phyloP scores from a whole-genome alignment of 169 alveolate species.

The Neospora caninum region DNA sequence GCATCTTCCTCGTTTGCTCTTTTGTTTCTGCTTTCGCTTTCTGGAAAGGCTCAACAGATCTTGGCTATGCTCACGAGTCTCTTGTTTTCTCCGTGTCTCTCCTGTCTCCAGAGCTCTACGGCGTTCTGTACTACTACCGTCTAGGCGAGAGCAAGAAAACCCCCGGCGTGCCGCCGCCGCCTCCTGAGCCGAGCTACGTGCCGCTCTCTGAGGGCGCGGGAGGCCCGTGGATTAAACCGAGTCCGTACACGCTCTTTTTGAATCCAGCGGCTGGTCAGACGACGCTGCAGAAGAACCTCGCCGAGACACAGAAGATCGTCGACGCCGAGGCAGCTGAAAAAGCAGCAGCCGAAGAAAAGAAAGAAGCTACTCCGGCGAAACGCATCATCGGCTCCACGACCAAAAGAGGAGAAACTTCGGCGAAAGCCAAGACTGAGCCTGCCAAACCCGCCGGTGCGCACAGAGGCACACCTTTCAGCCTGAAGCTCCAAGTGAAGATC shows the following conservation, averaged over 20 bases:
- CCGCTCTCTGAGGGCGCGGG: slow-evolving; percentile 37
- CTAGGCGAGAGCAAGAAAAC: slow-evolving; percentile 26
- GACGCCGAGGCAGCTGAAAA: slow-evolving; percentile 31
- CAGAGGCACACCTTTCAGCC: no score
- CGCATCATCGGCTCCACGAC: no score
- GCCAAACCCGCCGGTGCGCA: no score
- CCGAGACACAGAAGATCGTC: slow-evolving; percentile 3
- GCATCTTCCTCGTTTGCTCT: no score
- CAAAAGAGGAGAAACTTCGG: no score
- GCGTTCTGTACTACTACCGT: slow-evolving; percentile 59
- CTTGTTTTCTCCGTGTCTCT: no score
- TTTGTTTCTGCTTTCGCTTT: no score
- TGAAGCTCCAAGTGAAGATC: no score
- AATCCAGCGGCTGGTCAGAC: slow-evolving; percentile 25
- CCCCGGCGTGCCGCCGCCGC: slow-evolving; percentile 65
- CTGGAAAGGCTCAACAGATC: no score
- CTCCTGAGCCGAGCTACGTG: slow-evolving; percentile 63
- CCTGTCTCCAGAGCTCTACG: slow-evolving; percentile 51
- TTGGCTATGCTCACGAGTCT: no score
- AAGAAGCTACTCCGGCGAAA: neutral
- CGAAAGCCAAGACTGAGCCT: no score
- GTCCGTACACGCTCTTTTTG: slow-evolving; percentile 2
- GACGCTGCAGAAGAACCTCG: slow-evolving; percentile 24
- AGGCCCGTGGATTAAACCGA: slow-evolving; percentile 58
- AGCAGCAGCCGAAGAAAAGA: neutral